Evolutionary conservation across 768 basidiomycete species (phyloP).

Genomic region (Lactifluus hygrophoroides): DNA sequence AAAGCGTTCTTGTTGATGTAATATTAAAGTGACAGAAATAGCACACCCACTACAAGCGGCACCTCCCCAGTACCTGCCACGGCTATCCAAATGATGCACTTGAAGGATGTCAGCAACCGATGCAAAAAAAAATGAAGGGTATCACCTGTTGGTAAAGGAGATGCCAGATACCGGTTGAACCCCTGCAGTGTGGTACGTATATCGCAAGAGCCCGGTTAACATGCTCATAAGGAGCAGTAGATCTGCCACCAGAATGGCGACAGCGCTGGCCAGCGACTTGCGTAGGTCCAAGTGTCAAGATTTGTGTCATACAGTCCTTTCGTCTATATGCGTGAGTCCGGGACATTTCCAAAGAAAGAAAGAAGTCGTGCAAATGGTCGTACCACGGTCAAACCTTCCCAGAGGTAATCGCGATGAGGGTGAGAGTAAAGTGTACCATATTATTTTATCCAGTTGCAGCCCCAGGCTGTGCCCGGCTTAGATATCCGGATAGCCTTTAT

Average conservation of each 20-base stretch:
- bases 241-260: background rate
- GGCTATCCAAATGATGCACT: background rate
- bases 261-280: background rate
- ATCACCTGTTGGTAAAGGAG: conserved; percentile 1
- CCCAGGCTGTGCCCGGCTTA: no score
- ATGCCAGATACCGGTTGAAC: background rate
- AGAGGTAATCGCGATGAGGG: no score
- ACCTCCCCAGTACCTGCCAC: background rate
- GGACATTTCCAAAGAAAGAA: background rate
- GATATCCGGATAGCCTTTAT: no score
- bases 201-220: background rate
- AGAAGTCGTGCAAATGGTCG: background rate
- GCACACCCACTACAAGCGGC: background rate
- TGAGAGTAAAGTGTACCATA: no score
- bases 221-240: background rate
- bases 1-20: background rate
- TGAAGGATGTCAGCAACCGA: background rate
- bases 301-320: no score
- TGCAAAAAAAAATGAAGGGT: background rate
- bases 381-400: background rate
- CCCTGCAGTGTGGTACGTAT: background rate
- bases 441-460: no score
- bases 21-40: background rate
- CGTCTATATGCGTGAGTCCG: background rate
- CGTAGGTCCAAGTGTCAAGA: background rate